Evolutionary conservation across 208 protist species (phyloP), one percentile per base, ranked within the genome.

Genomic region (Acanthamoeba healyi): DNA sequence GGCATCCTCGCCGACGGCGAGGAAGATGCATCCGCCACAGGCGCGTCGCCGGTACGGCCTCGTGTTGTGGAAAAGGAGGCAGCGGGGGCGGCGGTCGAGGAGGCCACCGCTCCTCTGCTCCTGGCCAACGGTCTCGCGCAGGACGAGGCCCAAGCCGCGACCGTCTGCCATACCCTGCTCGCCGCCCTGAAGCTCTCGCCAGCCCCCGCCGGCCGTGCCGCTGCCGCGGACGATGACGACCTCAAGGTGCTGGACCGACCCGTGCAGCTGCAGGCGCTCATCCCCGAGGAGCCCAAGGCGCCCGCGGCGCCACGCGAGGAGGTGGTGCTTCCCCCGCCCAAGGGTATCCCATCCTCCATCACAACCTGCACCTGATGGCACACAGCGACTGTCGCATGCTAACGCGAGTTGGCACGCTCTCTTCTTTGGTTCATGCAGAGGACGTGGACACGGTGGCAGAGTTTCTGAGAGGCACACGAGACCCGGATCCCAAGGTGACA

Each of bases 261-360:
- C 7, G 67, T 79, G 22, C 67, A 79, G 40, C 17, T 79, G 67
- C 67, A 79, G 29, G 36, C 67, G 6, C 24, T 79, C 14, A 24
- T 79, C 7, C 67, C 67, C 5, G 67, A 79, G 36, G 67, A 79
- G 36, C 67, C 67, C 67, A 79, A 79, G 36, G 36, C 36, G 34
- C 17, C 40, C 15, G 9, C 36, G 4, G 67, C 67, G 6, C 65
- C 65, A 9, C 67, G 67, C 67, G 67, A 79, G 46, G 67, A 79
- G 36, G 67, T 79, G 15, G 67, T 79, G 32, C 67, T 79, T 32
- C 67, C 67, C 15, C 67, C 67, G 29, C 67, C 67, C 67, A 79
- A 79, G 29, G 67, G 67, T 79, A 79, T 1, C 17, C 19, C 65
- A 3, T 17, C 26, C 9, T 10, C 9, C n/a, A 4, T 38, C 29